These are phyloP conservation scores for Psilocybe cyanescens DNA, from an alignment of 768 basidiomycete species.

Conservation along the genomic window DNA sequence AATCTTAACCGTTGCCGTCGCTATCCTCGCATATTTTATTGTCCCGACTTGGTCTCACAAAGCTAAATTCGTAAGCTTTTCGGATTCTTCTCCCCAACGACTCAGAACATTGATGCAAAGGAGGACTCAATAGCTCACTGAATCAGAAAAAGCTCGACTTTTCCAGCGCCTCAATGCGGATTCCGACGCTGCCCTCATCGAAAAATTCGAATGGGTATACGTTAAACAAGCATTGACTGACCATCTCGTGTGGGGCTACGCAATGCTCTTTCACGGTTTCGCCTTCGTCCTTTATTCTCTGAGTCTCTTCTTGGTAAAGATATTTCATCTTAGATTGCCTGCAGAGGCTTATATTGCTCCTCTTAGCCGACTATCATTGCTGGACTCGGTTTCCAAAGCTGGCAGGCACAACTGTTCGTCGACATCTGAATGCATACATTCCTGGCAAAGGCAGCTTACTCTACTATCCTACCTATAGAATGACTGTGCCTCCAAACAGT, in stretches of 20 bases:
- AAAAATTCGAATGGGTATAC: conserved; percentile 60
- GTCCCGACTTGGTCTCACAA: conserved; percentile 65
- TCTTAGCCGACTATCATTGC: conserved; percentile 62
- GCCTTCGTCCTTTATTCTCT: conserved; percentile 62
- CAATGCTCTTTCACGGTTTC: conserved; percentile 63
- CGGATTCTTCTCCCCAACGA: background rate
- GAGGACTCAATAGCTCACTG: conserved; percentile 49
- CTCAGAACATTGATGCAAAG: background rate
- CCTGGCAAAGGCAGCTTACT: too few species aligned
- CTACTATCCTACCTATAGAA: conserved; percentile 28
- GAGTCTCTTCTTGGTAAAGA: conserved; percentile 57
- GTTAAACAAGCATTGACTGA: conserved; percentile 61
- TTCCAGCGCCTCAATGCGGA: conserved; percentile 53
- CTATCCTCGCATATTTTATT: conserved; percentile 52
- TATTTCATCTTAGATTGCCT: background rate
- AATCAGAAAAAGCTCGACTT: conserved; percentile 52
- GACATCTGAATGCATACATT: background rate
- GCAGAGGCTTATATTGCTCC: background rate
- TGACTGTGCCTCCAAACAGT: conserved; percentile 63
- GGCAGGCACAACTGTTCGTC: conserved; percentile 63
- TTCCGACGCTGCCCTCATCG: conserved; percentile 55
- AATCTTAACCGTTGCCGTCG: conserved; percentile 50
- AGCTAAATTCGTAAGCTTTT: conserved; percentile 52
- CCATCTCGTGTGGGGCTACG: conserved; percentile 64
- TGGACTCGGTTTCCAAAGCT: conserved; percentile 56